phyloP scores from a whole-genome alignment of 805 yeast species.

The Ogataea angusta region DNA sequence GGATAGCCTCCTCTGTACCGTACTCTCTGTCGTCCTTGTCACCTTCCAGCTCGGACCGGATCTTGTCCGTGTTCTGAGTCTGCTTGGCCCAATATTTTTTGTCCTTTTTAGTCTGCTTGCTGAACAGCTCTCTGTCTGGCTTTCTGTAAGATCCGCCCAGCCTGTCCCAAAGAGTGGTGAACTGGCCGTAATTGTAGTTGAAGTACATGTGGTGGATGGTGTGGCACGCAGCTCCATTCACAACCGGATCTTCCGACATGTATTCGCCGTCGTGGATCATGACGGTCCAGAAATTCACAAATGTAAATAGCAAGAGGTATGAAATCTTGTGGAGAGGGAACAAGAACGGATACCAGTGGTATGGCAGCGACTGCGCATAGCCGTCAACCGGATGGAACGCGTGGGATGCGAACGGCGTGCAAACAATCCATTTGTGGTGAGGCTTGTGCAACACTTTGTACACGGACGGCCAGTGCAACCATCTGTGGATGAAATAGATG shows the following conservation, averaged over 20 bases:
- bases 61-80: conserved; percentile 68
- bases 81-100: conserved; percentile 67
- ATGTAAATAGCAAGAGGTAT: conserved; percentile 77
- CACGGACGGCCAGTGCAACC: conserved; percentile 88
- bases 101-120: conserved; percentile 54
- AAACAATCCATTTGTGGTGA: conserved; percentile 98
- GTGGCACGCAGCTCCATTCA: conserved; percentile 98
- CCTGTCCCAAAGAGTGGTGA: conserved; percentile 98
- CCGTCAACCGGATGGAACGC: conserved; percentile 99
- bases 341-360: conserved; percentile 85
- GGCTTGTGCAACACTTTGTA: conserved; percentile 91
- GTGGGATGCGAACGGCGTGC: conserved; percentile 97
- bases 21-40: conserved; percentile 74
- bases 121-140: conserved; percentile 86
- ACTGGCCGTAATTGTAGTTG: conserved; percentile 98
- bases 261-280: conserved; percentile 99
- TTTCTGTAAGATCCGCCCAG: conserved; percentile 89
- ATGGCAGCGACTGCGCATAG: conserved; percentile 86
- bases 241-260: conserved; percentile 85
- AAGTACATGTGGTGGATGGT: conserved; percentile 95
- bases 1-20: conserved; percentile 42
- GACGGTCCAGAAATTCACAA: conserved; percentile 97
- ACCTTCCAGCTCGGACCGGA: conserved; percentile 80
- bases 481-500: conserved; percentile 86
- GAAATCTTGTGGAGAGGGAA: conserved; percentile 90